Base-by-base conservation (phyloP, 2,329 filamentous ascomycete species). In the Fusarium camptoceras region DNA sequence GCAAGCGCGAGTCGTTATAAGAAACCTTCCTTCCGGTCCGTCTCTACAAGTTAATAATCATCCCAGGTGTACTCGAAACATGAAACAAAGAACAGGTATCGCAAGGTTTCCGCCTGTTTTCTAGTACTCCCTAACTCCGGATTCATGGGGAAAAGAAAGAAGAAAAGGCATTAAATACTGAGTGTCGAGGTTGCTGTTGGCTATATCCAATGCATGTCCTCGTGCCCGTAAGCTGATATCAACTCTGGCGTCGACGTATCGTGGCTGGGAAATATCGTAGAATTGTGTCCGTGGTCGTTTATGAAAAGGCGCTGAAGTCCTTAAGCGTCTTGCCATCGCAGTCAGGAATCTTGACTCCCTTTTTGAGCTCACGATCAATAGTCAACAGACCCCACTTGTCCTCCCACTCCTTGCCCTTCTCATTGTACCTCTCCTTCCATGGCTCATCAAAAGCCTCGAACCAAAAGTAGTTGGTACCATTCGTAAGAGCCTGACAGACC, bases 371-470 rank as follows among this genome's bases (percentile, higher is more conserved):
- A 60, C 95, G 89, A 75, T 94, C 86, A 6, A 93, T 87, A 74
- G 97, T 93, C 89, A 98, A 90, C 16, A 98, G 82, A 12, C 96
- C 95, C 95, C 95, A 98, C 78, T 97, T 92, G 78, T 97, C 93
- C 83, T 98, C 95, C 94, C 94, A 98, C 55, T 92, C 86, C 82
- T 95, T 85, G 42, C 85, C 83, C 60, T 81, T 80, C 8, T 83
- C 84, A 78, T 98, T 91, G 82, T 90, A 97, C 20, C 80, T 76
- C 58, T 91, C 84, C 83, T 98, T 98, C 95, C 95, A 98, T 4
- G 94, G 94, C 84, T 98, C 95, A 78, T 98, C 95, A 78, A 98
- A 98, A 12, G 94, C 94, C 77, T 94, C 93, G 78, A 98, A 98
- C 95, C 95, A 98, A 78, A 98, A 98, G 79, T 97, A 98, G 72